Base-by-base conservation (phyloP, 495 filamentous ascomycete genomes). In the Penicillium lagena region DNA sequence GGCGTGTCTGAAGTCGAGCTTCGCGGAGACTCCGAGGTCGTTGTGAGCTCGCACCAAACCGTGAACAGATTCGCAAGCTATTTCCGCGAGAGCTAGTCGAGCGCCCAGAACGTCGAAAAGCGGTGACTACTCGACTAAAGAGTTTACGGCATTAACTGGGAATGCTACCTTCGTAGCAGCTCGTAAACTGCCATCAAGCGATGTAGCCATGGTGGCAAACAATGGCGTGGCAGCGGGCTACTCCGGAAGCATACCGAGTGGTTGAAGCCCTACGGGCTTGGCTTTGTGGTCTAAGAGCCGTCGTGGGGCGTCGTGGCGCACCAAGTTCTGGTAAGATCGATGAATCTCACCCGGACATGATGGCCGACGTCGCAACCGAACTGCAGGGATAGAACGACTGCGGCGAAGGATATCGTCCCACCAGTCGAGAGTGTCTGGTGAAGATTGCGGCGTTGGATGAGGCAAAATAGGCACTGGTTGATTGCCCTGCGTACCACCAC, bases 221-320 rank as follows among this genome's bases (percentile, higher is more conserved):
- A 31, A 41, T 37, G 34, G 39, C 13, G 45, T 45, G 5, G 28
- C 15, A 1, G 45, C 46, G 49, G 52, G 39, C 40, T 52, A 33
- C 35, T 56, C 15, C 29, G 46, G 31, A 52, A 43, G 29, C 27
- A 35, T 15, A 12, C 39, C 2, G 17, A 10, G 14, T 48, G 49
- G 53, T 30, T 51, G 12, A 35, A 14, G 14, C 35, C 42, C 0
- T 52, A 49, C 33, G 45, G 51, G n/a, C 34, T 37, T 9, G 28
- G 35, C 9, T 42, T 43, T 6, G 36, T 38, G 29, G 36, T 56
- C 31, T 49, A 51, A 9, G 30, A 46, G 28, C 53, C 45, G 7
- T 49, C 45, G 12, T 56, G 42, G 53, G 53, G 53, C 12, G 45
- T 56, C 9, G 53, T 56, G 13, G 42, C 45, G 32, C 31, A 46